Evolutionary conservation across 2,329 filamentous ascomycete species (phyloP).

Genomic region (Scortechinia acanthostroma): DNA sequence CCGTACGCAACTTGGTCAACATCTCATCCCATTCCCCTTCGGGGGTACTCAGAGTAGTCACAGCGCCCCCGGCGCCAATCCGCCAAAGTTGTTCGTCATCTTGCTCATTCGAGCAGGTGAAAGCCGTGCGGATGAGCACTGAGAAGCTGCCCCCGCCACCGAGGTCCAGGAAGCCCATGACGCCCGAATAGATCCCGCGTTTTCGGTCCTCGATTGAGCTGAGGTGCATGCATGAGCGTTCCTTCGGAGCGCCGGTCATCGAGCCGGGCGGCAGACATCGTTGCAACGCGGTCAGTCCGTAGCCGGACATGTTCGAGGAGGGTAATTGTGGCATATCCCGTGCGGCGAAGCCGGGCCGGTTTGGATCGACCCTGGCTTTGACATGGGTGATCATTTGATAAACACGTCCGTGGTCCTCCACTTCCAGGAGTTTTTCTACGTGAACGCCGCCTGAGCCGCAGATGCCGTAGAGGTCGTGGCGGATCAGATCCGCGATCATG

Average conservation of each 20-base stretch:
- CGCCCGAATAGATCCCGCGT: slow-evolving; percentile 60
- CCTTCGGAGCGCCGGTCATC: slow-evolving; percentile 74
- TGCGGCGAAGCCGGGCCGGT: slow-evolving; percentile 2
- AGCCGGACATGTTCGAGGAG: slow-evolving; percentile 46
- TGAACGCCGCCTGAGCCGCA: slow-evolving; percentile 67
- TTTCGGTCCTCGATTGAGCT: slow-evolving; percentile 42
- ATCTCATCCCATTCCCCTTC: slow-evolving; percentile 86
- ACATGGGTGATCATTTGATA: slow-evolving; percentile 89
- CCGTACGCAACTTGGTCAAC: slow-evolving; percentile 55
- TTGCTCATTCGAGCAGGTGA: slow-evolving; percentile 21
- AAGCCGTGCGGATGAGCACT: slow-evolving; percentile 66
- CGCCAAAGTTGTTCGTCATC: slow-evolving; percentile 59
- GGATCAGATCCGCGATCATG: slow-evolving; percentile 96
- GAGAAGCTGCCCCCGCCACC: slow-evolving; percentile 65
- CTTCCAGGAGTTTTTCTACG: slow-evolving; percentile 73
- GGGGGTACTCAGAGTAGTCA: slow-evolving; percentile 76
- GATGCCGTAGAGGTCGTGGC: slow-evolving; percentile 84
- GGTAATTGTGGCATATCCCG: slow-evolving; percentile 7
- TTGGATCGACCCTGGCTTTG: slow-evolving; percentile 51
- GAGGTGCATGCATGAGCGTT: slow-evolving; percentile 62
- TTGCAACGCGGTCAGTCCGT: slow-evolving; percentile 52
- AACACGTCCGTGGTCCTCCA: slow-evolving; percentile 86
- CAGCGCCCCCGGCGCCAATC: slow-evolving; percentile 82
- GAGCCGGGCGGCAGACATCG: slow-evolving; percentile 60
- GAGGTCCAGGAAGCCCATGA: slow-evolving; percentile 65